A percentile compares a stretch with the other conserved stretches of the same genome.
Evolutionary conservation across 23 red algal species (phyloP).

Genomic region (Agarophyton chilense): DNA sequence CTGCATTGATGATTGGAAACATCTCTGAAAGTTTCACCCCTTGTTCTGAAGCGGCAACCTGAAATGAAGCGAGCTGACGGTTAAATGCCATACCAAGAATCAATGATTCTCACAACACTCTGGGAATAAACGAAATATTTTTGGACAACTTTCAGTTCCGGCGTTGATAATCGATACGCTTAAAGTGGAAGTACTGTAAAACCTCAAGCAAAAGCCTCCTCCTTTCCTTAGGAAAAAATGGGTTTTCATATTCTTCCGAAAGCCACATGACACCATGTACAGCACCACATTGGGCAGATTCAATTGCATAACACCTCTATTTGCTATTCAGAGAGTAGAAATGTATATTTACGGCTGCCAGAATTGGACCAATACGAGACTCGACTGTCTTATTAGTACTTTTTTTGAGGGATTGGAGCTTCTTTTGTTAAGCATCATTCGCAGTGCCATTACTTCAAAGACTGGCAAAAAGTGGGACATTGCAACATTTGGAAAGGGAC

Average conservation of each 20-base stretch:
- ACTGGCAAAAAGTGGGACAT: not conserved
- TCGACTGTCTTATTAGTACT: not conserved
- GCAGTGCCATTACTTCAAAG: not conserved
- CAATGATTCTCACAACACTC: not conserved
- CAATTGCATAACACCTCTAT: not conserved
- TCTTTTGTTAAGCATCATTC: not conserved
- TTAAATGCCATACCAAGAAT: conserved; percentile 27
- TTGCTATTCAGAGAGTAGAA: conserved; percentile 10
- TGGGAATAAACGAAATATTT: not conserved
- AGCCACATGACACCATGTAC: not conserved
- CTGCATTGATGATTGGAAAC: conserved; percentile 2
- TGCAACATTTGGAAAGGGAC: not conserved
- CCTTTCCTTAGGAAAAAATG: not conserved
- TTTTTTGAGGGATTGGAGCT: not conserved
- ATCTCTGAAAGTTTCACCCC: not conserved
- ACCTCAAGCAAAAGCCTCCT: not conserved
- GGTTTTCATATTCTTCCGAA: not conserved
- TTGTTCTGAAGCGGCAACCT: not conserved
- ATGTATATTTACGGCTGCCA: not conserved
- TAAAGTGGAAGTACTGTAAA: not conserved
- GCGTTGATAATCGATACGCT: not conserved
- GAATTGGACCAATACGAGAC: conserved; percentile 17
- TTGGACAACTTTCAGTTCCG: not conserved
- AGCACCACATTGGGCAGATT: not conserved
- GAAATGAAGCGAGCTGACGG: not conserved